These are phyloP conservation scores for Phylloporus arenicola DNA, from an alignment of 768 basidiomycete genomes.

Conservation along the genomic window DNA sequence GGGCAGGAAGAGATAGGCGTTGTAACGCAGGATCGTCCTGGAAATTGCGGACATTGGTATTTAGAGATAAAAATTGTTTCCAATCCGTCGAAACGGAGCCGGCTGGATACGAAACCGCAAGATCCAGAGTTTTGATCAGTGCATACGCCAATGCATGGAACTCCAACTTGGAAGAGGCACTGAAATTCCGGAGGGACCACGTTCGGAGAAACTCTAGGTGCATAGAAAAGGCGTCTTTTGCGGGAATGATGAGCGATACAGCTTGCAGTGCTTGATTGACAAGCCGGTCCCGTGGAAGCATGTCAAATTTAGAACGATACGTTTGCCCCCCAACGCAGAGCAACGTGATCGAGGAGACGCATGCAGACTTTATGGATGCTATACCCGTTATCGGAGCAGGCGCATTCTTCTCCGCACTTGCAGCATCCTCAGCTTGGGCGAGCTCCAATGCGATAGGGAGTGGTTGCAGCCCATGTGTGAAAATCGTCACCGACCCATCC, in stretches of 20 bases:
- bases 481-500: constrained; percentile 46
- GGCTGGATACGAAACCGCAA: constrained; percentile 26
- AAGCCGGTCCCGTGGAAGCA: constrained; percentile 50
- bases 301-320: constrained; percentile 46
- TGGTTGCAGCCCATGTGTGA: constrained; percentile 56
- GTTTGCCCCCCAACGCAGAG: constrained; percentile 47
- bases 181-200: constrained; percentile 49
- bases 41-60: constrained; percentile 43
- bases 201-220: constrained; percentile 50
- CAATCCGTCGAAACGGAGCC: constrained; percentile 35
- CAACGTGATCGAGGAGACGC: constrained; percentile 49
- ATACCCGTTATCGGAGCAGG: constrained; percentile 29
- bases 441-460: constrained; percentile 34
- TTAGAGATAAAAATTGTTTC: constrained; percentile 40
- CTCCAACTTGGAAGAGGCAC: constrained; percentile 43
- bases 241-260: constrained; percentile 57
- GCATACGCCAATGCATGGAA: constrained; percentile 54
- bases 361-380: constrained; percentile 42
- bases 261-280: constrained; percentile 56
- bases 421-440: constrained; percentile 8
- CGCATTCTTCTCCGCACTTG: not conserved
- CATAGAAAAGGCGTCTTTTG: constrained; percentile 49
- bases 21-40: constrained; percentile 56
- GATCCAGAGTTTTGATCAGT: constrained; percentile 44
- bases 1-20: constrained; percentile 36